Evolutionary conservation across 768 basidiomycete genomes (phyloP).

Genomic region (Rhodotorula diobovata): DNA sequence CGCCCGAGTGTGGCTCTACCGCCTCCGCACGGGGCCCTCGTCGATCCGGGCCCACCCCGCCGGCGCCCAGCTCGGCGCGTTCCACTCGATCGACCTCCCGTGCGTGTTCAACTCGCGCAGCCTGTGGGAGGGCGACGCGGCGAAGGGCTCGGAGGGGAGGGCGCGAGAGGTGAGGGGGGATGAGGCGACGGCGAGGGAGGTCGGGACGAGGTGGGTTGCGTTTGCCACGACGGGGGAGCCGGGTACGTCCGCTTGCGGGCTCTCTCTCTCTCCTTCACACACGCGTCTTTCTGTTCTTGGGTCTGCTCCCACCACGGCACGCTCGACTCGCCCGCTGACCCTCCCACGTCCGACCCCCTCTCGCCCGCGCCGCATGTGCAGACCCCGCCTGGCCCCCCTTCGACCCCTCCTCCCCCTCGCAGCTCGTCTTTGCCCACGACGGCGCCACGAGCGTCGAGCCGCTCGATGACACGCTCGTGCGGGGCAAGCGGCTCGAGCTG

Average conservation of each 20-base stretch:
- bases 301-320: too few relatives aligned
- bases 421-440: slow-evolving; percentile 18
- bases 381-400: slow-evolving; percentile 24
- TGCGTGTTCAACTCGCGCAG: slow-evolving; percentile 25
- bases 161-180: not conserved
- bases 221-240: slow-evolving; percentile 25
- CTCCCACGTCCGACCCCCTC: too few relatives aligned
- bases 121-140: slow-evolving; percentile 15
- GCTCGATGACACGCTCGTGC: slow-evolving; percentile 1
- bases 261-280: too few relatives aligned
- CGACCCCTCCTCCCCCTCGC: not conserved
- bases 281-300: too few relatives aligned
- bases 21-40: not conserved
- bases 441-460: slow-evolving; percentile 1
- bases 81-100: slow-evolving; percentile 32
- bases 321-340: too few relatives aligned
- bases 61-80: not conserved
- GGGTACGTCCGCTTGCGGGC: not conserved
- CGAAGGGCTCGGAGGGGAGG: not conserved
- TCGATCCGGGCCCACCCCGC: not conserved
- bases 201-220: slow-evolving; percentile 13
- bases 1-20: not conserved
- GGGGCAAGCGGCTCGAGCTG: slow-evolving; percentile 11
- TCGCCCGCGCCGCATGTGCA: not conserved
- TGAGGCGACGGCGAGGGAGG: slow-evolving; percentile 4